Percentiles rank a stretch among this genome's conserved stretches.
These are phyloP conservation scores for Malus orientalis DNA, from an alignment of 306 rosid species.

Conservation along the genomic window DNA sequence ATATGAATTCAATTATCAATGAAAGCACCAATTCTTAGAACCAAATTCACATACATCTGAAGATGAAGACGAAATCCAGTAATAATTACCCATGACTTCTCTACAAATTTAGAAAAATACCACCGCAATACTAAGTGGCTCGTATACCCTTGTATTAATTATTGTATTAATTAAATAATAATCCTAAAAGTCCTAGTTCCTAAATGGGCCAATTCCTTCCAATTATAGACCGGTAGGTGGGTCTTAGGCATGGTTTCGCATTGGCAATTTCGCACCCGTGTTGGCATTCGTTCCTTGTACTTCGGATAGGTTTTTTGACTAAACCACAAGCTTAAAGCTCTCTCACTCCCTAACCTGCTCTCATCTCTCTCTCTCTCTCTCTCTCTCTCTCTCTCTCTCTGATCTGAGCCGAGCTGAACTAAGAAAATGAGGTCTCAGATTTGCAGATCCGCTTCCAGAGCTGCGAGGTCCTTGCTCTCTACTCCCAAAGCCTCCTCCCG, in stretches of 20 bases:
- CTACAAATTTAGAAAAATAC: no score
- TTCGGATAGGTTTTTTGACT: conserved; percentile 3
- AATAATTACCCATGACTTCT: no score
- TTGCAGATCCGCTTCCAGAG: conserved; percentile 63
- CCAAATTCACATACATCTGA: background rate
- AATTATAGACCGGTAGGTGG: background rate
- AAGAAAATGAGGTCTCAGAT: conserved; percentile 54
- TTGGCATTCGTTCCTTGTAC: background rate
- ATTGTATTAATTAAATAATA: no score
- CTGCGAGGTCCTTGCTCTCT: conserved; percentile 64
- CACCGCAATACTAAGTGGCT: no score
- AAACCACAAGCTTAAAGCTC: background rate
- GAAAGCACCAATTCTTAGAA: no score
- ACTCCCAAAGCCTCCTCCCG: conserved; percentile 58
- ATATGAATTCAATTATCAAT: background rate
- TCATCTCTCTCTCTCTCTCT: background rate
- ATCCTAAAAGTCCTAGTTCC: no score
- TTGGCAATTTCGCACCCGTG: background rate
- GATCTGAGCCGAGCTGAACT: background rate
- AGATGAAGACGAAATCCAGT: rapidly evolving
- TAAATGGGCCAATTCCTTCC: background rate
- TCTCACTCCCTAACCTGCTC: background rate
- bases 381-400: background rate
- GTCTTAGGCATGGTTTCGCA: background rate
- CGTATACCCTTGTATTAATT: no score